Conservation (phyloP, 352 stramenopile genomes). For the Phytophthora meadii region DNA sequence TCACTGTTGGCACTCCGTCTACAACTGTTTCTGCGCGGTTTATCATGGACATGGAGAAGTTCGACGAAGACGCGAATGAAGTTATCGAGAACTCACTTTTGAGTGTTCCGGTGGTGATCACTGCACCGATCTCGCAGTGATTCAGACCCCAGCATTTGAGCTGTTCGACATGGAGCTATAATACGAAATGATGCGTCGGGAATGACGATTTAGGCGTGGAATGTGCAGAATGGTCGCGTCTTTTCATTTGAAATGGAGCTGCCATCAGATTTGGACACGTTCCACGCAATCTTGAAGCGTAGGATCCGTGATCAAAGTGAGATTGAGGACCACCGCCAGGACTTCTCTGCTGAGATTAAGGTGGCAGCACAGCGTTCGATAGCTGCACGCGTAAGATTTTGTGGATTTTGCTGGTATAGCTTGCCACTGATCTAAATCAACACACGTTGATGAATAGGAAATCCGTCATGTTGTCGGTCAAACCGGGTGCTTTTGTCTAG, state of each 20-base stretch:
- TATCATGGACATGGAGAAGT: slow-evolving; percentile 69
- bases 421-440: neutral
- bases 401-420: too few species aligned
- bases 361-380: slow-evolving; percentile 28
- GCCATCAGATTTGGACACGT: slow-evolving; percentile 45
- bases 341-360: slow-evolving; percentile 29
- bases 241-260: slow-evolving; percentile 48
- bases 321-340: slow-evolving; percentile 51
- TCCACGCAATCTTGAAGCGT: slow-evolving; percentile 59
- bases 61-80: slow-evolving; percentile 66
- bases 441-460: slow-evolving; percentile 28
- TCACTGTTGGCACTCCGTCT: slow-evolving; percentile 3
- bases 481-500: slow-evolving; percentile 77
- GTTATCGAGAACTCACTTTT: slow-evolving; percentile 63
- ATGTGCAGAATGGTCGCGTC: slow-evolving; percentile 22
- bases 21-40: slow-evolving; percentile 47
- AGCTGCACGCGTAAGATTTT: slow-evolving; percentile 18
- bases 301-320: slow-evolving; percentile 61
- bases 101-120: slow-evolving; percentile 60
- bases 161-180: slow-evolving; percentile 1
- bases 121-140: slow-evolving; percentile 38
- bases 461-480: slow-evolving; percentile 65
- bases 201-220: neutral
- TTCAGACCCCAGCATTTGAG: neutral
- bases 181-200: slow-evolving; percentile 4